A percentile compares a stretch with the other conserved stretches of the same genome.
phyloP scores from a whole-genome alignment of 768 basidiomycete species.

The Amanita rubescens region DNA sequence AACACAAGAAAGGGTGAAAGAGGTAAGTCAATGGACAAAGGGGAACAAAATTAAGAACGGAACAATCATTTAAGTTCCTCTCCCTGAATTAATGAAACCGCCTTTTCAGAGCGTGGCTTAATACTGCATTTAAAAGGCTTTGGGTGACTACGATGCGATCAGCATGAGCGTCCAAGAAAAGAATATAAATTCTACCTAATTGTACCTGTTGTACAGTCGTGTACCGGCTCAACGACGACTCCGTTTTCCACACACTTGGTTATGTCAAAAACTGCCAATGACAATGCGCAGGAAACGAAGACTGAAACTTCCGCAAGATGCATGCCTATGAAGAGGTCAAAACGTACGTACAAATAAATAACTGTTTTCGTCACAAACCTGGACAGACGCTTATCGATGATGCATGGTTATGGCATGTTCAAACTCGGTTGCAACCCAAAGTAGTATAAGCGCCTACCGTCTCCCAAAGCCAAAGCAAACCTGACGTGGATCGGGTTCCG shows the following conservation, averaged over 20 bases:
- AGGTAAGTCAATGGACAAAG: slow-evolving; percentile 7
- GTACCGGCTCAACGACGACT: slow-evolving; percentile 39
- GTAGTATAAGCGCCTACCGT: slow-evolving; percentile 31
- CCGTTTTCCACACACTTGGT: slow-evolving; percentile 39
- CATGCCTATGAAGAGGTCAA: slow-evolving; percentile 26
- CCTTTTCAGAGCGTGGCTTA: slow-evolving; percentile 53
- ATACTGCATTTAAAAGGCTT: slow-evolving; percentile 55
- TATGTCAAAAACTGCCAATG: slow-evolving; percentile 46
- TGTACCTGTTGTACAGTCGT: slow-evolving; percentile 53
- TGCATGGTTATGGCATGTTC: slow-evolving; percentile 2
- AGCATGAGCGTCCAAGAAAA: neutral
- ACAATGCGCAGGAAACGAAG: slow-evolving; percentile 45
- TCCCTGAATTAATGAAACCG: slow-evolving; percentile 44
- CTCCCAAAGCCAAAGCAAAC: slow-evolving; percentile 68
- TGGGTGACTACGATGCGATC: slow-evolving; percentile 36
- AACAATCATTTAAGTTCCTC: slow-evolving; percentile 24
- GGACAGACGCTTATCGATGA: slow-evolving; percentile 34
- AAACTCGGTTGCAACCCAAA: slow-evolving; percentile 3
- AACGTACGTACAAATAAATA: slow-evolving; percentile 2
- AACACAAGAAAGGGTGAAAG: neutral
- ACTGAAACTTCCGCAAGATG: slow-evolving; percentile 49
- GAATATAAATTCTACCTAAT: slow-evolving; percentile 39
- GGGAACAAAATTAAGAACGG: slow-evolving; percentile 26
- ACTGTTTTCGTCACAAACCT: slow-evolving; percentile 22
- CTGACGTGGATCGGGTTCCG: slow-evolving; percentile 50